Evolutionary conservation across 768 basidiomycete genomes (phyloP), one percentile per base, ranked within the genome.

Genomic region (Brasilioporus rufonigricans): DNA sequence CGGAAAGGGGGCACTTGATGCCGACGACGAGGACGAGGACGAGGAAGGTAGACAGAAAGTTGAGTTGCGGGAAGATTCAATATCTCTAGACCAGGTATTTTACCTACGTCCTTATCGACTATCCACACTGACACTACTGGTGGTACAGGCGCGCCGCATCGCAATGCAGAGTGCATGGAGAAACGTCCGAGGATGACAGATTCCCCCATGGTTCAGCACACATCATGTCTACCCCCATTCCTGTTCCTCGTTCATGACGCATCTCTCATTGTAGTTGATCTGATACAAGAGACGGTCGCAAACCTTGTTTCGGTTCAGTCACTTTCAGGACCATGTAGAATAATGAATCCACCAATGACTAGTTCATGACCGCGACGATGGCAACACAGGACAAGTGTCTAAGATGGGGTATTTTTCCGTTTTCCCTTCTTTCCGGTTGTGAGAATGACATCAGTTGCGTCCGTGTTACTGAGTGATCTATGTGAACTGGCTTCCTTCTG

Each of bases 81-180:
- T 99, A 69, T 87, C 91, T 13, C 77, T 97, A 55, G 96, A 98
- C 60, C 96, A 98, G 82, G 93, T 93, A 61, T 26, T 79, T 70
- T 31, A 6, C 19, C 12, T 19, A 24, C 1, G 12, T 44, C 36
- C 43, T 33, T 53, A 44, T 19, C 24, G 33, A 12, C 11, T 45
- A 39, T 50, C 21, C 32, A 23, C 27, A 27, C 55, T 56, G 36
- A 60, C 47, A 4, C 38, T 63, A 24, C 21, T 56, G 29, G 56
- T 44, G 50, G 39, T 26, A 27, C 56, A 91, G 88, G 91, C 91
- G 5, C 81, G 84, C 59, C 84, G 91, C 44, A 93, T 93, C 60
- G 84, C 91, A 18, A 81, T 93, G 84, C 91, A 93, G 70, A 93
- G 91, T 59, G 91, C 91, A 40, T 93, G 91, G 91, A 82, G 91